Evolutionary conservation across 148 eudicot genomes (phyloP).

Genomic region (Fagopyrum homotropicum): DNA sequence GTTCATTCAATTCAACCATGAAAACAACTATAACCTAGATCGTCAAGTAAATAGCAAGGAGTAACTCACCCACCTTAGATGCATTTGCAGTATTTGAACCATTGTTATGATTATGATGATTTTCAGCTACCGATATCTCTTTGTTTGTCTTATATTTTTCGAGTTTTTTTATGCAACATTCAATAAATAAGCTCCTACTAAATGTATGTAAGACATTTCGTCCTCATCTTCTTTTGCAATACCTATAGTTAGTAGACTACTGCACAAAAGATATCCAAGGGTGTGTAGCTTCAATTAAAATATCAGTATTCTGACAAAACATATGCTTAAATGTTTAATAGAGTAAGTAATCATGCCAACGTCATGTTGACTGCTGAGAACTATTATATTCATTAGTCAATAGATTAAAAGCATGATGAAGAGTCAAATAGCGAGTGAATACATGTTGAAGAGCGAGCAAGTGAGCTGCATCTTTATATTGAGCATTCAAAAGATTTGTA

Average conservation of each 20-base stretch:
- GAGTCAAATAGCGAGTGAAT: no score
- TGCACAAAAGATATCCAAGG: no score
- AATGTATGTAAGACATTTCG: neutral
- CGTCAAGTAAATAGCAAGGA: neutral
- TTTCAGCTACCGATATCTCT: conserved; percentile 51
- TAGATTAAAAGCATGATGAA: no score
- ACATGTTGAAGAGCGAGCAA: conserved; percentile 83
- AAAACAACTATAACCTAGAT: neutral
- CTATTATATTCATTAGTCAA: no score
- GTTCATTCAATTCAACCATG: neutral
- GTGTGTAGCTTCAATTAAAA: no score
- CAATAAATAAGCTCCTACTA: conserved; percentile 40
- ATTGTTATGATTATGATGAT: conserved; percentile 23
- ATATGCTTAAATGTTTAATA: no score
- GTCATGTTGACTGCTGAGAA: no score
- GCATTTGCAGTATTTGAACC: conserved; percentile 24
- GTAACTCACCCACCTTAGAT: conserved; percentile 43
- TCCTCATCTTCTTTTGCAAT: neutral
- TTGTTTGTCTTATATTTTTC: conserved; percentile 72
- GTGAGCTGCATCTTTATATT: conserved; percentile 75
- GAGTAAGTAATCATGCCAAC: no score
- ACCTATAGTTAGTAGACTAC: neutral
- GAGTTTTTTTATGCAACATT: conserved; percentile 72
- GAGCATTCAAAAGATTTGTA: conserved; percentile 62
- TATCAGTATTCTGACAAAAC: no score